These are phyloP conservation scores for Calonectria hawksworthii DNA, from an alignment of 2,329 filamentous ascomycete genomes.

Conservation along the genomic window DNA sequence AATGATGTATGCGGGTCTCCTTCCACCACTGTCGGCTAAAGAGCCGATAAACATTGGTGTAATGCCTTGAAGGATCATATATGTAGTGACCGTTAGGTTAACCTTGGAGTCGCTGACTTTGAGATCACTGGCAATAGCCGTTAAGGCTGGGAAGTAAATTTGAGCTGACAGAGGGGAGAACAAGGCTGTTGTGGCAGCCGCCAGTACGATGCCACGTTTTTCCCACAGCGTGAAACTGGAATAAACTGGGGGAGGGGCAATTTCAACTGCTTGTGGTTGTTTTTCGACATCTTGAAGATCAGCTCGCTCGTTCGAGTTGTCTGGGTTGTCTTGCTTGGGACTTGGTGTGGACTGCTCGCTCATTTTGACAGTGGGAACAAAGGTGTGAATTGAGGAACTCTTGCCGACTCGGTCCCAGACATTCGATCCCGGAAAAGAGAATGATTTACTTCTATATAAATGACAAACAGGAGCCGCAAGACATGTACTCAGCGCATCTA, in stretches of 20 bases:
- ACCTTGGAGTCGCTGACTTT: constrained; percentile 57
- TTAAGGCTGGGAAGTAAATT: constrained; percentile 69
- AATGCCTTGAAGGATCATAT: constrained; percentile 73
- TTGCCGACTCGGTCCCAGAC: neutral
- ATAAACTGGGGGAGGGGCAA: constrained; percentile 44
- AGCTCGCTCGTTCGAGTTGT: neutral
- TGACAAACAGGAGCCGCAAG: neutral
- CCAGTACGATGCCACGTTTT: constrained; percentile 58
- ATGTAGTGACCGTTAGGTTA: constrained; percentile 67
- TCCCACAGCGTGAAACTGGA: constrained; percentile 56
- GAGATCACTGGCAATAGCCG: constrained; percentile 62
- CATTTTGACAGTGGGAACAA: constrained; percentile 1
- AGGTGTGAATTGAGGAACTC: neutral
- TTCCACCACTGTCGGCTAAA: constrained; percentile 67
- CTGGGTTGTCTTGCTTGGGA: neutral
- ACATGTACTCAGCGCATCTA: neutral
- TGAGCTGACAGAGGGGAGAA: constrained; percentile 63
- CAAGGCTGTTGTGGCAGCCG: constrained; percentile 55
- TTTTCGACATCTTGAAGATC: constrained; percentile 29
- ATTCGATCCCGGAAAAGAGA: neutral
- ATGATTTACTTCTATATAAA: neutral
- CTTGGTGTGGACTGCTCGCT: neutral
- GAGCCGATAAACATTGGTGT: constrained; percentile 70
- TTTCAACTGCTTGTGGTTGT: constrained; percentile 13
- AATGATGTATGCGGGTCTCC: constrained; percentile 67